Evolutionary conservation across 2,329 filamentous ascomycete genomes (phyloP).

Genomic region (Alternaria hordeiaustralica): DNA sequence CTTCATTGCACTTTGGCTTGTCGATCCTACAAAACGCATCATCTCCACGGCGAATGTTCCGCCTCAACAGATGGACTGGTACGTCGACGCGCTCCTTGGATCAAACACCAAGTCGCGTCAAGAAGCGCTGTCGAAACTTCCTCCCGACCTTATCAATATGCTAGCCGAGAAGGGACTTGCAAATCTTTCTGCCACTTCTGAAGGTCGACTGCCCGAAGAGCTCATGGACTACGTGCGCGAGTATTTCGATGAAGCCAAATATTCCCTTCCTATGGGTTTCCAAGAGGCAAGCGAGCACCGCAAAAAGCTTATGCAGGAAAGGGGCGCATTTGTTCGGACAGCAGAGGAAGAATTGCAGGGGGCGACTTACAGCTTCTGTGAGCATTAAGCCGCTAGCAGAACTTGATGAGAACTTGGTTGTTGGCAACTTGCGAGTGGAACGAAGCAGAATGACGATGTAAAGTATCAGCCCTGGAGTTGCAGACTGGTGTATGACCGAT

Average conservation of each 20-base stretch:
- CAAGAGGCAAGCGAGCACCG: constrained; percentile 18
- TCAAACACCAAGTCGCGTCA: background rate
- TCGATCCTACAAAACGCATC: constrained; percentile 62
- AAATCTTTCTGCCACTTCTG: background rate
- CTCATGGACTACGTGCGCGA: constrained; percentile 20
- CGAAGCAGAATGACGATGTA: background rate
- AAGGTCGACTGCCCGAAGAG: constrained; percentile 19
- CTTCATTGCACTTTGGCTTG: constrained; percentile 65
- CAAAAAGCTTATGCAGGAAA: constrained; percentile 16
- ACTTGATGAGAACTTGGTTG: background rate
- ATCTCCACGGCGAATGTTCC: constrained; percentile 61
- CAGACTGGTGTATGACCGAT: background rate
- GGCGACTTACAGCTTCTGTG: constrained; percentile 19
- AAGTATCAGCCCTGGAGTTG: background rate
- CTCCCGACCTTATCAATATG: constrained; percentile 20
- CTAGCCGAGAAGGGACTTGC: constrained; percentile 12
- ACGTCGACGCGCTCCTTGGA: constrained; percentile 25
- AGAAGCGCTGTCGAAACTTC: constrained; percentile 16
- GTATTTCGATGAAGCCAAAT: constrained; percentile 3
- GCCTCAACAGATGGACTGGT: constrained; percentile 59
- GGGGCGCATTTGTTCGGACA: constrained; percentile 5
- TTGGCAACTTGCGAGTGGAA: background rate
- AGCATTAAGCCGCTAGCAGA: constrained; percentile 10
- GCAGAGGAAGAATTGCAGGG: constrained; percentile 2
- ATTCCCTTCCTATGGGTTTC: constrained; percentile 19